A percentile compares a stretch with the other conserved stretches of the same genome.
These are phyloP conservation scores for Ormosia emarginata DNA, from an alignment of 306 rosid species.

Conservation along the genomic window DNA sequence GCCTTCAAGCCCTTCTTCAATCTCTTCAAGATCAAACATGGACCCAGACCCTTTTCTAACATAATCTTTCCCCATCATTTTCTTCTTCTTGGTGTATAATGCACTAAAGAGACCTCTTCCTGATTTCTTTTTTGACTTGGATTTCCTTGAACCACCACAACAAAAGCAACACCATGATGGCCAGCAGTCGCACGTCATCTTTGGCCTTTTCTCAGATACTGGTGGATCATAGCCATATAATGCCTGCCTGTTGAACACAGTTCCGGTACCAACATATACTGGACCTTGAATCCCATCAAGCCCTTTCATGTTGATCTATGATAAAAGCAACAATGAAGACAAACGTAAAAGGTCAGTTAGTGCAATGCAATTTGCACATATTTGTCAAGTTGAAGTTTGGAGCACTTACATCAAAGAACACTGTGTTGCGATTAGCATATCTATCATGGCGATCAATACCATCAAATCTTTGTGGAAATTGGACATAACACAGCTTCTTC, in stretches of 20 bases:
- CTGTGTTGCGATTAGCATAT: slow-evolving; percentile 89
- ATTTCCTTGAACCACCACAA: slow-evolving; percentile 80
- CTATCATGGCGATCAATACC: slow-evolving; percentile 92
- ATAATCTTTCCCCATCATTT: slow-evolving; percentile 76
- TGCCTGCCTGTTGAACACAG: slow-evolving; percentile 51
- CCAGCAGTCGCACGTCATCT: slow-evolving; percentile 56
- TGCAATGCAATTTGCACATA: background rate
- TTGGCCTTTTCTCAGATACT: slow-evolving; percentile 46
- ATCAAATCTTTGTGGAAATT: slow-evolving; percentile 95
- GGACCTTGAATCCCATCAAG: slow-evolving; percentile 59
- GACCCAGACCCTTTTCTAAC: slow-evolving; percentile 57
- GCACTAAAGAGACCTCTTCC: slow-evolving; percentile 59
- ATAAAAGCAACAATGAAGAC: slow-evolving; percentile 12
- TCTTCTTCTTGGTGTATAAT: slow-evolving; percentile 69
- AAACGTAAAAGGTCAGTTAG: background rate
- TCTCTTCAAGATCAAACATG: slow-evolving; percentile 91
- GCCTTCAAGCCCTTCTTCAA: slow-evolving; percentile 98
- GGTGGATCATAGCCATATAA: slow-evolving; percentile 52
- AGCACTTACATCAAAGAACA: slow-evolving; percentile 68
- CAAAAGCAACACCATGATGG: slow-evolving; percentile 78
- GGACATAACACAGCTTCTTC: slow-evolving; percentile 76
- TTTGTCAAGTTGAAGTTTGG: background rate
- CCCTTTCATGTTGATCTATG: slow-evolving; percentile 54
- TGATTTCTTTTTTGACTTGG: slow-evolving; percentile 77
- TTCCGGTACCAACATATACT: slow-evolving; percentile 48